phyloP scores from a whole-genome alignment of 1,139 yeast species.

The Kodamaea arcana region DNA sequence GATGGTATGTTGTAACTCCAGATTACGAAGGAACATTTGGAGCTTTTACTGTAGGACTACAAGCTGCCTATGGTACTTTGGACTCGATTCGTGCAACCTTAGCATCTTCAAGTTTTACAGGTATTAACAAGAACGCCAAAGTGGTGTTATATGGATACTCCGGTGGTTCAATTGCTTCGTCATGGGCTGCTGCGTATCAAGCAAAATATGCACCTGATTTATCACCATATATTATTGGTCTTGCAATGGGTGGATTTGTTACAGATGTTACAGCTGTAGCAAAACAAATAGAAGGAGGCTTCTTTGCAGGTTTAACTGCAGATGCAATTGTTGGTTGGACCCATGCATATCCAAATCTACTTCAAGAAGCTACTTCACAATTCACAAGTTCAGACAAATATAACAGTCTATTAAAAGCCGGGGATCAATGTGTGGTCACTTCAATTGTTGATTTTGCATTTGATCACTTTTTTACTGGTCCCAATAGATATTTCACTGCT shows the following conservation, averaged over 20 bases:
- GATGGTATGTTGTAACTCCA: constrained; percentile 19
- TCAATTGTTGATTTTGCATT: constrained; percentile 9
- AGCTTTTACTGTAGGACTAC: constrained; percentile 26
- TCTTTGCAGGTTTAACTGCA: constrained; percentile 23
- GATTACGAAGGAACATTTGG: constrained; percentile 25
- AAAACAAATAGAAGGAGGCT: constrained; percentile 17
- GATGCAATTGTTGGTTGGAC: constrained; percentile 24
- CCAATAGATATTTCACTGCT: constrained; percentile 9
- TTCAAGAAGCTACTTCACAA: neutral
- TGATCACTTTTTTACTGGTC: constrained; percentile 16
- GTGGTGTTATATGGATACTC: constrained; percentile 33
- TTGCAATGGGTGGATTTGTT: constrained; percentile 30
- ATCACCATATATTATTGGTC: constrained; percentile 20
- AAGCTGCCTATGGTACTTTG: constrained; percentile 26
- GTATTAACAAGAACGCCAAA: too few relatives aligned
- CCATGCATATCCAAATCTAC: constrained; percentile 21
- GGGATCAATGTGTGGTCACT: constrained; percentile 6
- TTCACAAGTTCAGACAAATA: neutral
- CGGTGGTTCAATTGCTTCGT: constrained; percentile 31
- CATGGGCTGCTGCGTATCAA: constrained; percentile 34
- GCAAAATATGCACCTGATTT: constrained; percentile 30
- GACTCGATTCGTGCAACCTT: constrained; percentile 25
- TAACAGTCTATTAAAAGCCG: neutral
- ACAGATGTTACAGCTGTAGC: constrained; percentile 20
- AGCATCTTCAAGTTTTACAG: too few relatives aligned